Evolutionary conservation across 805 yeast species (phyloP).

Genomic region (Candida sithepensis): DNA sequence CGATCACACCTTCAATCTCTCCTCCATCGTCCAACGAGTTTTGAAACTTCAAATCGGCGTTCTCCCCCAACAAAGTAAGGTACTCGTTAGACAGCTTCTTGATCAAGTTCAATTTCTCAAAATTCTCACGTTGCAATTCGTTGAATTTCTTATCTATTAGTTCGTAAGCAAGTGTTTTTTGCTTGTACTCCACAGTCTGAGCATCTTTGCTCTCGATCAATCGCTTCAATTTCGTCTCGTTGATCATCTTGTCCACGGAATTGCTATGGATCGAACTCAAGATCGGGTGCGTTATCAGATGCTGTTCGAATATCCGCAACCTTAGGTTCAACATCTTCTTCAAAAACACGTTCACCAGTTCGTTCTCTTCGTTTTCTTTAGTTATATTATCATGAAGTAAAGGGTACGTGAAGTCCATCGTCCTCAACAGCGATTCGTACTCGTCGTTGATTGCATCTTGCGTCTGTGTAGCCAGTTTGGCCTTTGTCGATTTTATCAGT

Average conservation of each 20-base stretch:
- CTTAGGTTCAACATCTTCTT: constrained; percentile 18
- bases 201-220: constrained; percentile 13
- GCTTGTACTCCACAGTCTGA: constrained; percentile 4
- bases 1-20: constrained; percentile 1
- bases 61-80: constrained; percentile 10
- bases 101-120: constrained; percentile 2
- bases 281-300: constrained; percentile 21
- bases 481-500: constrained; percentile 14
- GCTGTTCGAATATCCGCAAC: constrained; percentile 19
- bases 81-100: constrained; percentile 10
- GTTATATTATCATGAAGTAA: constrained; percentile 1
- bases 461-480: constrained; percentile 1
- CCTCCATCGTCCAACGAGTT: constrained; percentile 8
- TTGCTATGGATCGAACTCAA: constrained; percentile 17
- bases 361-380: background rate
- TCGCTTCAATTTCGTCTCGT: constrained; percentile 8
- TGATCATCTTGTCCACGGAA: constrained; percentile 1
- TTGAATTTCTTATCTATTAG: background rate
- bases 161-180: background rate
- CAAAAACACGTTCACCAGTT: constrained; percentile 9
- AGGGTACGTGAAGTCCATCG: constrained; percentile 9
- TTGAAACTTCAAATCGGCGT: constrained; percentile 15
- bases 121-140: background rate
- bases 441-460: constrained; percentile 1
- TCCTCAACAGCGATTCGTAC: background rate